Evolutionary conservation across 805 yeast species (phyloP).

Genomic region (Tetrapisispora fleetii): DNA sequence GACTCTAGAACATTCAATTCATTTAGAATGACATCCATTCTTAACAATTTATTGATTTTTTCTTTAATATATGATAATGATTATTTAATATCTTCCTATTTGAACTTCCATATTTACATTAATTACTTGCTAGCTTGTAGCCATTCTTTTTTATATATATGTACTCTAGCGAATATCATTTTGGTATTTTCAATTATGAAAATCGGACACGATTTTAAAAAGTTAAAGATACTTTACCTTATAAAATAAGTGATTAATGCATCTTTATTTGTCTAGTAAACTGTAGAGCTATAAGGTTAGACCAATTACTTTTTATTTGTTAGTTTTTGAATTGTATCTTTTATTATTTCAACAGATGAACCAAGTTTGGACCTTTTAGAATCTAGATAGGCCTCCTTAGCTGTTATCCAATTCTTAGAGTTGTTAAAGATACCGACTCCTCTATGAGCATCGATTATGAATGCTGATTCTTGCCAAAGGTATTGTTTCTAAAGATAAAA

Average conservation of each 20-base stretch:
- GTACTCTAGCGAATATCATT: neutral
- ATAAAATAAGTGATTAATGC: neutral
- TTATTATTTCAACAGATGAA: slow-evolving; percentile 21
- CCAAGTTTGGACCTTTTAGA: slow-evolving; percentile 16
- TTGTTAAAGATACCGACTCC: slow-evolving; percentile 20
- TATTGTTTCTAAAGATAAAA: slow-evolving; percentile 13
- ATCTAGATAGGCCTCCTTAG: slow-evolving; percentile 18
- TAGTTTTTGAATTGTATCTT: slow-evolving; percentile 18
- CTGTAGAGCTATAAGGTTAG: neutral
- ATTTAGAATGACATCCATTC: slow-evolving; percentile 29
- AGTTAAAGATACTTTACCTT: too few species aligned
- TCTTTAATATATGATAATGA: neutral
- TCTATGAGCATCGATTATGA: slow-evolving; percentile 24
- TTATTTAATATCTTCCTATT: neutral
- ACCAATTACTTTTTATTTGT: neutral
- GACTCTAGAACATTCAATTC: slow-evolving; percentile 27
- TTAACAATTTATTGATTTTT: neutral
- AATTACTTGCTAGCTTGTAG: neutral
- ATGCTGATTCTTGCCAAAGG: slow-evolving; percentile 29
- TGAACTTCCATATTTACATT: neutral
- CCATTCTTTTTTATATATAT: neutral
- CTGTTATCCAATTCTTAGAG: slow-evolving; percentile 23
- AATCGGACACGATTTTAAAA: neutral
- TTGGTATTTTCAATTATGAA: neutral
- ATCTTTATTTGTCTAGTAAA: too few species aligned